Base-by-base conservation (phyloP, 2,329 filamentous ascomycete genomes). In the Fusarium duplospermum region DNA sequence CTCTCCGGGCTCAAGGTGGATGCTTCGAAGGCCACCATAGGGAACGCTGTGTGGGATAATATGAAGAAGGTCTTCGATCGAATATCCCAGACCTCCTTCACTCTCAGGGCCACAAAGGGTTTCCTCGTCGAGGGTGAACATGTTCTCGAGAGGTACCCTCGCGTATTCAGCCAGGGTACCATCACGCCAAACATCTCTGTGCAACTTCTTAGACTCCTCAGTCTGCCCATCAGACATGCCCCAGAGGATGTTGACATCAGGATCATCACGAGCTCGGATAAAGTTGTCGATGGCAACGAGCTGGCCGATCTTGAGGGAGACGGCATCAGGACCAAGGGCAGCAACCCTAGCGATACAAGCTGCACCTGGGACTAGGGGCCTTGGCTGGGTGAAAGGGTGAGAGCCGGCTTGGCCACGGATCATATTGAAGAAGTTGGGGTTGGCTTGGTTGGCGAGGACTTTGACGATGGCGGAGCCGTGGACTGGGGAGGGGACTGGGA, bases 1-100 rank as follows among this genome's bases (percentile, higher is more conserved):
- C 74, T 89, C 86, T 5, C 87, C 87, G 1, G 85, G 77, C 62
- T 84, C 79, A 13, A 89, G 61, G 13, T 81, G 78, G 63, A 87
- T 81, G 45, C 83, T 83, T 4, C 80, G 73, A 6, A 89, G 73
- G 0, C 86, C 86, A 5, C 87, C 87, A 56, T 83, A 87, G 0
- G 84, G 80, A 2, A 89, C 83, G 0, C 83, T 59, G 4, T 83
- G 73, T 6, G 78, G 68, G 3, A 72, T 47, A 4, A 88, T 69
- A 27, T 83, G 81, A 11, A 77, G 71, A 33, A 89, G 77, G 4
- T 88, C 83, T 1, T 78, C 72, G 11, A 82, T 33, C 1, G 67
- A 74, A 73, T 88, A 88, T 1, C 84, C 85, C 14, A 82, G 67
- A 6, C 76, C 71, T 2, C 76, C 69, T 4, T 79, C n/a, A 7